A percentile compares a stretch with the other conserved stretches of the same genome.
These are phyloP conservation scores for Sclerotiophoma versabilis DNA, from an alignment of 2,329 filamentous ascomycete species.

Conservation along the genomic window DNA sequence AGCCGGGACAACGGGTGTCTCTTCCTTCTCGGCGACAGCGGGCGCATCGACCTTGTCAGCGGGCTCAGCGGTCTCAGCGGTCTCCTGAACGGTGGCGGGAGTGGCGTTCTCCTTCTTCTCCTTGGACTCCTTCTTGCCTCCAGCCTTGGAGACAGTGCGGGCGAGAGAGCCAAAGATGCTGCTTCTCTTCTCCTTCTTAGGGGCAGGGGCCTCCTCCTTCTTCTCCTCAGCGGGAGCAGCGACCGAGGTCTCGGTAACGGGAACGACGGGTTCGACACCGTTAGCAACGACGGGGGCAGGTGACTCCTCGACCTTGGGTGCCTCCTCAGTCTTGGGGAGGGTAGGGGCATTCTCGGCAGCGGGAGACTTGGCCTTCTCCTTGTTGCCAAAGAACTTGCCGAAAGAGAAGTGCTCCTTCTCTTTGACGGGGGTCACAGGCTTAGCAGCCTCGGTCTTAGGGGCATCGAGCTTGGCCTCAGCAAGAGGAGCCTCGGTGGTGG, in stretches of 20 bases:
- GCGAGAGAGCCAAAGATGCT: constrained; percentile 80
- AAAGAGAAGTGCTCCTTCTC: constrained; percentile 61
- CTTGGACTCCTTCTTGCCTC: constrained; percentile 48
- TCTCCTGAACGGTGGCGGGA: constrained; percentile 47
- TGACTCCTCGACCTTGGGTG: constrained; percentile 46
- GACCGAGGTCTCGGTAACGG: constrained; percentile 52
- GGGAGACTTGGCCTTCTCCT: constrained; percentile 60
- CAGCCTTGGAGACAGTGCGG: constrained; percentile 53
- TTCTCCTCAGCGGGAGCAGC: constrained; percentile 53
- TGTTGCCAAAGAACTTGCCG: constrained; percentile 58
- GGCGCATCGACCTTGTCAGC: constrained; percentile 32
- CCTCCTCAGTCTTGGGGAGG: constrained; percentile 52
- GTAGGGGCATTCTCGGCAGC: constrained; percentile 48
- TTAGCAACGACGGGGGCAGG: constrained; percentile 27
- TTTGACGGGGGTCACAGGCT: constrained; percentile 51
- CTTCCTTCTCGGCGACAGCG: constrained; percentile 37
- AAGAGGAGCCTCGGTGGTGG: constrained; percentile 32
- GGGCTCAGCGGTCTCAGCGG: constrained; percentile 38
- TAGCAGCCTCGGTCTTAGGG: constrained; percentile 38
- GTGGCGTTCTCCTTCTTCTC: constrained; percentile 44
- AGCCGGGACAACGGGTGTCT: constrained; percentile 33
- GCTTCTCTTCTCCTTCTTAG: constrained; percentile 79
- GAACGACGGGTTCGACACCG: constrained; percentile 35
- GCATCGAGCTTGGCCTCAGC: constrained; percentile 38
- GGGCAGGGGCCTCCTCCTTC: constrained; percentile 52